Evolutionary conservation across 345 rosid species (phyloP), one percentile per base, ranked within the genome.

Genomic region (Eucalyptus pumila): DNA sequence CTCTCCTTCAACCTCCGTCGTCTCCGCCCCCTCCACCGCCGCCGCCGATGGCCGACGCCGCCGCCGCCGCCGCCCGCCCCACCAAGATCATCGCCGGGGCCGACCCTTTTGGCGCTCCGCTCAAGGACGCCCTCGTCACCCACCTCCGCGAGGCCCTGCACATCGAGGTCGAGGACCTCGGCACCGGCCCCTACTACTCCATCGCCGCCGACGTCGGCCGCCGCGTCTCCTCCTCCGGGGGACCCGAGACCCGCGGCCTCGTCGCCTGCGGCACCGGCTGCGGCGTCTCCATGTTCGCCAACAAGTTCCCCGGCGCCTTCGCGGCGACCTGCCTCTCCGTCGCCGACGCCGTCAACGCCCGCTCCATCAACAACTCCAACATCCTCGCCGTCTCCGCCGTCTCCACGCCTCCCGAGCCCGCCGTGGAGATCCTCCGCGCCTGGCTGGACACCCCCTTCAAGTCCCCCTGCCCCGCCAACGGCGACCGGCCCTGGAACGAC

Each of bases 281-380:
- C 45, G 97, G 99, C 83, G 96, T 97, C 58, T 94, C 96, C 80
- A 93, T 97, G 89, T 96, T 96, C 93, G 99, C 99, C 81, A 97
- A 96, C 94, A 97, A 97, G 87, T 96, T 96, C 92, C 96, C 96
- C 11, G 96, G 97, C 86, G 98, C 96, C 8, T 96, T 88, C 90
- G 98, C 99, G 86, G 89, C 95, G 90, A 96, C 97, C 27, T 96
- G 99, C 91, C 96, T 94, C 92, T 90, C 97, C 54, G 83, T 92
- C 3, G 94, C 80, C 37, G 97, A 97, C 49, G 98, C 99, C 42
- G 87, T 91, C 88, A 96, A 97, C 92, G 90, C 95, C 80, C 91
- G 98, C 15, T 96, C 99, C 72, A 97, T 97, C 91, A 96, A 93
- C 92, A 93, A 96, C 89, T 96, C 92, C 91, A 97, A 96, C 89